A percentile compares a stretch with the other conserved stretches of the same genome.
These are phyloP conservation scores for Paecilomyces sp. DNA, from an alignment of 2,329 filamentous ascomycete genomes.

Conservation along the genomic window DNA sequence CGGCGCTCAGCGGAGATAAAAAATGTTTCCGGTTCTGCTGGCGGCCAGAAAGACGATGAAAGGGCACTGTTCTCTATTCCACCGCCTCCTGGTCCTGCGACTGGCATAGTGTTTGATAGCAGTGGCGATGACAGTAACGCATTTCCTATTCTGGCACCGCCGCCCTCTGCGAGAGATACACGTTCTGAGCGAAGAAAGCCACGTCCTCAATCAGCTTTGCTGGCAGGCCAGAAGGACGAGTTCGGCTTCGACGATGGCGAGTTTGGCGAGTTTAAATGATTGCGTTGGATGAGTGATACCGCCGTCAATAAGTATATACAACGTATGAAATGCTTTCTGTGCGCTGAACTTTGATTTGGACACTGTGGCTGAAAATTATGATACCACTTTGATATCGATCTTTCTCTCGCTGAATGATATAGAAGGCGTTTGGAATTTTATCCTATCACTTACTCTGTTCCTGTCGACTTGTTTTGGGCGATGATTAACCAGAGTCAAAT, in stretches of 20 bases:
- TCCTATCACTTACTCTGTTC: background rate
- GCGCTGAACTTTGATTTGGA: background rate
- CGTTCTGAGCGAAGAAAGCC: constrained; percentile 54
- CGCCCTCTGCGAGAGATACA: constrained; percentile 46
- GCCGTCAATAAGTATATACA: background rate
- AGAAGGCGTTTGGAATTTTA: background rate
- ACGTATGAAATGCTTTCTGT: background rate
- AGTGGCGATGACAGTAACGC: background rate
- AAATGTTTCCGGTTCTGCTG: constrained; percentile 1
- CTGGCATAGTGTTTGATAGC: background rate
- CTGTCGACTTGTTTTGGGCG: background rate
- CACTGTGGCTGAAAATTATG: background rate
- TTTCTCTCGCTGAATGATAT: background rate
- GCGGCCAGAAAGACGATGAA: constrained; percentile 28
- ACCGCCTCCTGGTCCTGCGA: constrained; percentile 53
- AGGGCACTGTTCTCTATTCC: constrained; percentile 63
- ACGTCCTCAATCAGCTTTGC: constrained; percentile 45
- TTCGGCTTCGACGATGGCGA: constrained; percentile 81
- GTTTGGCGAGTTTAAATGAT: constrained; percentile 70
- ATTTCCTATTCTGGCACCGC: constrained; percentile 54
- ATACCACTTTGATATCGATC: background rate
- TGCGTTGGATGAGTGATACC: background rate
- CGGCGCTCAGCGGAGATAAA: constrained; percentile 17
- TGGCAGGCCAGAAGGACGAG: constrained; percentile 26
- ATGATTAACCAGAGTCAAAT: background rate